Base-by-base conservation (phyloP, 306 rosid genomes). In the Inga laurina region DNA sequence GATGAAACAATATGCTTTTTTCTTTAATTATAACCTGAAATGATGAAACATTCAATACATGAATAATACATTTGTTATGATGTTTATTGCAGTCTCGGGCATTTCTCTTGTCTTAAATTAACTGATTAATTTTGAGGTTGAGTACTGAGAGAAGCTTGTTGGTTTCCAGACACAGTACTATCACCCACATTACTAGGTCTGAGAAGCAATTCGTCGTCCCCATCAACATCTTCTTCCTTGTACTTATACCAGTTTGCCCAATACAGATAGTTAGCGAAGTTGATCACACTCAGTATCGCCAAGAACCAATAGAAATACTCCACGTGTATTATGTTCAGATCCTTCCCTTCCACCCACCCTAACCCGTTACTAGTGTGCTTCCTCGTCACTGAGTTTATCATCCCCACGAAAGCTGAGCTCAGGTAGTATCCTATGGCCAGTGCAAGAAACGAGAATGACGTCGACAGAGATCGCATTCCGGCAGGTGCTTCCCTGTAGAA, bases 211-310 rank as follows among this genome's bases (percentile, higher is more conserved):
- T 61, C 83, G 43, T 57, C 85, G 8, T 84, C 81, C 49, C 72
- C 39, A 11, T 82, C 9, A 52, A 51, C 87, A 79, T 65, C 83
- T 51, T 65, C 84, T 51, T 54, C 82, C 77, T 84, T 87, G 37
- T 91, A 89, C 71, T 88, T 88, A 82, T 89, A 89, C 91, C 92
- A 89, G 32, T 83, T 84, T 49, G 94, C 91, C 85, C 94, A 89
- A 16, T 74, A 57, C 2, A 89, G 59, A 46, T 88, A 88, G 21
- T 83, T 34, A 10, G 32, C 54, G 24, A 91, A 89, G 80, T 88
- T 91, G 11, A 89, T 27, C 79, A 81, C 18, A 49, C 94, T 89
- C 18, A 91, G 89, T 43, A 87, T 74, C 2, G 94, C 86, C 65
- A 89, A 81, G 67, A 89, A 87, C 89, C 90, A 89, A 27, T 89